Evolutionary conservation across 2,329 filamentous ascomycete genomes (phyloP), one percentile per base, ranked within the genome.

Genomic region (Nothomitra cinnamomea): DNA sequence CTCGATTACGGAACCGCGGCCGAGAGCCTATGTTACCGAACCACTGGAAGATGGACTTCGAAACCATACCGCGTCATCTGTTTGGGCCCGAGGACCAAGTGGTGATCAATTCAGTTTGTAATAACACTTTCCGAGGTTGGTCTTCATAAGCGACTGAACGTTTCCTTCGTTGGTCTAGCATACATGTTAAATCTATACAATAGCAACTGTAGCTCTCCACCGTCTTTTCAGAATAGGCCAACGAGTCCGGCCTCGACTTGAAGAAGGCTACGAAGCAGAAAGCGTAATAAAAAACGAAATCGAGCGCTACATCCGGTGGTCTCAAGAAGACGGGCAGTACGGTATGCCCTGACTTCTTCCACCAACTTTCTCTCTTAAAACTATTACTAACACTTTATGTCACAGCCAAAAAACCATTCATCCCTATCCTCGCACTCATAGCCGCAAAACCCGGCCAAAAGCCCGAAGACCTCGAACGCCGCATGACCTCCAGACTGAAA

Each of bases 271-370:
- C 54, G 57, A 21, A 55, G 58, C 13, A 22, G 62, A 64, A 43
- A 55, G 52, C 24, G 41, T 65, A 7, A 64, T 66, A 45, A 53
- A 54, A 8, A 60, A 57, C 53, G 60, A 62, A 52, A 58, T 66
- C 15, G 56, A 62, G 2, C 55, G 56, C 49, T 66, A 65, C 43
- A 61, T 64, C 22, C 63, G 59, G 51, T 66, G 63, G 63, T 58
- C 63, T 19, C 61, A 66, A 38, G 57, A 53, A n/a, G 64, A 66
- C 56, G 65, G 64, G 6, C 62, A 52, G 32, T 49, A 24, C 24
- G 28, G 45, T 49, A 49, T 17, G 45, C 19, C n/a, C 25, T 41
- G 15, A n/a, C 15, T 38, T 38, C 35, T 38, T 38, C 35, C 35
- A n/a, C n/a, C n/a, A 32, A 32, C 38, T 41, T 41, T 41, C 15